Base-by-base conservation (phyloP, 2,329 filamentous ascomycete genomes). In the Mariannaea sp. region DNA sequence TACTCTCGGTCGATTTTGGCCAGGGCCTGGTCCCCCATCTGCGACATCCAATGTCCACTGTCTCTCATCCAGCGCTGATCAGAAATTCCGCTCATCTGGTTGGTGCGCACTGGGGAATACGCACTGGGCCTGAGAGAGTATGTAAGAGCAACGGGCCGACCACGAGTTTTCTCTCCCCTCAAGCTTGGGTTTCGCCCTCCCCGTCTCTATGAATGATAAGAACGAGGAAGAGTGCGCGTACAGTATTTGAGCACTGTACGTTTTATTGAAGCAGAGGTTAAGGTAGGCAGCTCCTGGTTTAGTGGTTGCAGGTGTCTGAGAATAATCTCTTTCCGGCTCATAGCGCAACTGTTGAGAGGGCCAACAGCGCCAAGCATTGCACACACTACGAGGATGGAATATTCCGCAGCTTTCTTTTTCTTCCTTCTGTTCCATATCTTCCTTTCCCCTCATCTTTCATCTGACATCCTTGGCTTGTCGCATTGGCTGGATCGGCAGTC, bases 41-140 rank as follows among this genome's bases (percentile, higher is more conserved):
- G 53, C 46, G 51, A 63, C 62, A 63, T 57, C 49, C 55, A 60
- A 56, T 56, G 39, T 57, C 53, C 62, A 62, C 50, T 65, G 64
- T 68, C 65, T 70, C 65, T 62, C 61, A 10, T 30, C 29, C 57
- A 56, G 62, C 59, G 65, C 60, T 64, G 68, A 66, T 69, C 67
- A 57, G 41, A 53, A 58, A 53, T 56, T 51, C 53, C 35, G 39
- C 26, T 35, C 12, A 30, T 54, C 47, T 60, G 58, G 56, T 65
- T 65, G 58, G 62, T 38, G 51, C 38, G 13, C 49, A 36, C 22
- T 41, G 40, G 47, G 55, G 49, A 47, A 49, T 9, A 42, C 27
- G 17, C 40, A 20, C 24, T 32, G 13, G 39, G 32, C 19, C 27
- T 39, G 49, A 41, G 17, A 51, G 42, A 35, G 36, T 30, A 52